Percentiles rank a stretch among this genome's conserved stretches.
phyloP scores from a whole-genome alignment of 257 asterid genomes.

The Solanum virginianum region DNA sequence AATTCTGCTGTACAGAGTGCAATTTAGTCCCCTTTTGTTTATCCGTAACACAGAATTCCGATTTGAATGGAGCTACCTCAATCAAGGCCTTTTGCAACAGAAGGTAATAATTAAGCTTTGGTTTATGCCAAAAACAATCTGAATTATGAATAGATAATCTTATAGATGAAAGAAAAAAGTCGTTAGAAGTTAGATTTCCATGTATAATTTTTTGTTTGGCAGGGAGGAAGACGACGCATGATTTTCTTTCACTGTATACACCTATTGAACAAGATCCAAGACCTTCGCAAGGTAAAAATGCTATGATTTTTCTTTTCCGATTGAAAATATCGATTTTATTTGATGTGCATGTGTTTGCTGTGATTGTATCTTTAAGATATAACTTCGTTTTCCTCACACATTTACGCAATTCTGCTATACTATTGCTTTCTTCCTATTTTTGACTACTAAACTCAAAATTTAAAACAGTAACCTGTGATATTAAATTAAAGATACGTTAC shows the following conservation, averaged over 20 bases:
- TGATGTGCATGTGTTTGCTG: neutral
- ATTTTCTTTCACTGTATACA: slow-evolving; percentile 83
- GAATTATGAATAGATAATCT: neutral
- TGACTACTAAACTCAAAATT: no score
- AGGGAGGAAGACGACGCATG: slow-evolving; percentile 60
- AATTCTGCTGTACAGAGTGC: slow-evolving; percentile 1
- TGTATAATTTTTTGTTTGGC: neutral
- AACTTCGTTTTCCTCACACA: neutral
- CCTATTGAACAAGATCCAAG: slow-evolving; percentile 78
- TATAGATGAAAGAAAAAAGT: neutral
- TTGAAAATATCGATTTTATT: neutral
- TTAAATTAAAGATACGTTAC: no score
- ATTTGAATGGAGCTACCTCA: slow-evolving; percentile 70
- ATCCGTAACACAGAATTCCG: neutral
- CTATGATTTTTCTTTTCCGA: neutral
- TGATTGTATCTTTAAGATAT: neutral
- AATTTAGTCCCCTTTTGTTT: neutral
- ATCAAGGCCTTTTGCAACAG: slow-evolving; percentile 40
- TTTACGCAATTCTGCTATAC: neutral
- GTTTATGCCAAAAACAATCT: neutral
- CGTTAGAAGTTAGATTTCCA: neutral
- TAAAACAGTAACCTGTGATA: no score
- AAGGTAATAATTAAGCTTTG: slow-evolving; percentile 28
- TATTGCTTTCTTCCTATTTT: neutral
- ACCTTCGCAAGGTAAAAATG: slow-evolving; percentile 40